A percentile compares a stretch with the other conserved stretches of the same genome.
phyloP scores from a whole-genome alignment of 768 basidiomycete species.

The Xanthoconium stramineum region DNA sequence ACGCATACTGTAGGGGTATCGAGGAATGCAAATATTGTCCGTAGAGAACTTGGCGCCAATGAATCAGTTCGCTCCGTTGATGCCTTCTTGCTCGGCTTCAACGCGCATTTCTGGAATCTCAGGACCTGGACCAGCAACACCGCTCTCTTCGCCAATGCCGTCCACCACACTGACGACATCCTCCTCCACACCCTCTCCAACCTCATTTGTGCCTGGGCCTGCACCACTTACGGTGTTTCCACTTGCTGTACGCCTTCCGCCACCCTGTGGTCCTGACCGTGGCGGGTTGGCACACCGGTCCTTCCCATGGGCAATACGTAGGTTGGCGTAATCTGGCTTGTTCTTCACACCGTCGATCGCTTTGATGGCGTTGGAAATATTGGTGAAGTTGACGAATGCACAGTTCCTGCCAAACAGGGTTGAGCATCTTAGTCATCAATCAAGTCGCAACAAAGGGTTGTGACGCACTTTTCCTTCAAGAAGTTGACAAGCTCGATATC shows the following conservation, averaged over 20 bases:
- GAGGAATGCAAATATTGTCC: constrained; percentile 31
- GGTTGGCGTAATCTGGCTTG: constrained; percentile 83
- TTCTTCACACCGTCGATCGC: constrained; percentile 95
- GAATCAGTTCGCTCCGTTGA: constrained; percentile 24
- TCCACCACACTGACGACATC: constrained; percentile 18
- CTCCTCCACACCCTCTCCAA: constrained; percentile 24
- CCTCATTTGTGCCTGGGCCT: constrained; percentile 10
- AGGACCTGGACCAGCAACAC: constrained; percentile 21
- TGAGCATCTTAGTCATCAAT: not conserved
- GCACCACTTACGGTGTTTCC: constrained; percentile 32
- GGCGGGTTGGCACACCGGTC: constrained; percentile 94
- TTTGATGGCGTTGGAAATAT: constrained; percentile 93
- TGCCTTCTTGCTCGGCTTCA: constrained; percentile 31
- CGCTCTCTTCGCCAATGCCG: constrained; percentile 25
- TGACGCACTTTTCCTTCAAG: constrained; percentile 83
- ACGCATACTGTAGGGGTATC: constrained; percentile 31
- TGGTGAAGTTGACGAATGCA: constrained; percentile 94
- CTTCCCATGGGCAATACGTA: constrained; percentile 93
- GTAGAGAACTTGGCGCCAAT: constrained; percentile 11
- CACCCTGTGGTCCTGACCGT: constrained; percentile 76
- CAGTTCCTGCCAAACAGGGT: constrained; percentile 61
- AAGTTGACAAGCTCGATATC: constrained; percentile 98
- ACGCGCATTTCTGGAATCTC: constrained; percentile 44
- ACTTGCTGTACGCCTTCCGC: constrained; percentile 46
- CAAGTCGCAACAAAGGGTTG: constrained; percentile 25